phyloP scores from a whole-genome alignment of 2,329 filamentous ascomycete species.

The Stachybotrys elegans region DNA sequence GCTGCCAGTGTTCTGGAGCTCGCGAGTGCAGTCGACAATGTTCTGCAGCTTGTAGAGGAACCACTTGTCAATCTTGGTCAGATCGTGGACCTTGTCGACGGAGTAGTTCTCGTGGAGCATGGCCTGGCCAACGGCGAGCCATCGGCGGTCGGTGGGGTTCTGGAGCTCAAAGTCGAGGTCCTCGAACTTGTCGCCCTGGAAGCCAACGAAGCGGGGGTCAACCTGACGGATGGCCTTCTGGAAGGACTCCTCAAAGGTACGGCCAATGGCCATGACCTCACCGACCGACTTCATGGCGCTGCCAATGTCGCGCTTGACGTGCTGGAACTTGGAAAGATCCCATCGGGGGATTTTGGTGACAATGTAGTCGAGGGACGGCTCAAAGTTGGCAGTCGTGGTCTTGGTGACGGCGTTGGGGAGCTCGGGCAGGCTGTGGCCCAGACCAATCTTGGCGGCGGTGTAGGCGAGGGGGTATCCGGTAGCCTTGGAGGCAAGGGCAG shows the following conservation, averaged over 20 bases:
- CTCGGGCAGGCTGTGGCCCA: slow-evolving; percentile 91
- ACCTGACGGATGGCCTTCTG: slow-evolving; percentile 98
- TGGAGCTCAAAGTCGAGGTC: slow-evolving; percentile 83
- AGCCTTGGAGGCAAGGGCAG: slow-evolving; percentile 93
- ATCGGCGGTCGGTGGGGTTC: slow-evolving; percentile 93
- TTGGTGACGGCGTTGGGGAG: slow-evolving; percentile 97
- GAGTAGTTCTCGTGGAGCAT: slow-evolving; percentile 97
- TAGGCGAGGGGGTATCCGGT: slow-evolving; percentile 97
- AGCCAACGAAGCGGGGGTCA: slow-evolving; percentile 84
- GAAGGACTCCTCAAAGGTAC: slow-evolving; percentile 98
- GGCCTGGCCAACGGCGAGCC: slow-evolving; percentile 95
- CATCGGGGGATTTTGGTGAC: slow-evolving; percentile 98
- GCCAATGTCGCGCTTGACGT: slow-evolving; percentile 95
- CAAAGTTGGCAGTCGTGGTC: slow-evolving; percentile 98
- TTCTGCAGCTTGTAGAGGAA: slow-evolving; percentile 98
- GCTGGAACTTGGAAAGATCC: slow-evolving; percentile 98
- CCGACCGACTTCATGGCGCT: slow-evolving; percentile 99
- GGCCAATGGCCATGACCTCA: slow-evolving; percentile 98
- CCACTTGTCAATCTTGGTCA: slow-evolving; percentile 99
- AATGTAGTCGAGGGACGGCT: slow-evolving; percentile 94
- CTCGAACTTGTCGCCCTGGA: slow-evolving; percentile 93
- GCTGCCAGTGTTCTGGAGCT: slow-evolving; percentile 78
- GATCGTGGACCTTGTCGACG: slow-evolving; percentile 83
- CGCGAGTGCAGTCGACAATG: slow-evolving; percentile 83
- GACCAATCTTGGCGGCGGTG: slow-evolving; percentile 95